Percentiles rank a stretch among this genome's conserved stretches.
phyloP scores from a whole-genome alignment of 2,329 filamentous ascomycete genomes.

The Calonectria hongkongensis region DNA sequence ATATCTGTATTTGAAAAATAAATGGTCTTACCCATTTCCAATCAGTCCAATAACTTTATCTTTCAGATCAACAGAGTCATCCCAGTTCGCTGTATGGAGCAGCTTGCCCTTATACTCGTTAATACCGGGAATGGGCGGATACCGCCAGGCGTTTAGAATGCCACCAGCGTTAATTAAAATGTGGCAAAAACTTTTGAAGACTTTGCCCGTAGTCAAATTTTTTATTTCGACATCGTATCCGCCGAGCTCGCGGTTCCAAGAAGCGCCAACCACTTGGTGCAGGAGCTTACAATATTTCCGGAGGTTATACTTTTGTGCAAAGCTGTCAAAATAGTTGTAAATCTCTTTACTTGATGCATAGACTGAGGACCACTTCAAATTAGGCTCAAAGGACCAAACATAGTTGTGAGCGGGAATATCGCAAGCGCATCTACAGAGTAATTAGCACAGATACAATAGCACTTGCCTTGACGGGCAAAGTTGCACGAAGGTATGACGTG shows the following conservation, averaged over 20 bases:
- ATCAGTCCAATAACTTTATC: slow-evolving; percentile 65
- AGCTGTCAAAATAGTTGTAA: slow-evolving; percentile 68
- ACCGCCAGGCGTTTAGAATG: slow-evolving; percentile 70
- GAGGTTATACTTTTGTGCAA: slow-evolving; percentile 71
- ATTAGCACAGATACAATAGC: no score
- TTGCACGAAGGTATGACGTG: no score
- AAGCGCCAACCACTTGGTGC: slow-evolving; percentile 65
- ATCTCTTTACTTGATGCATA: slow-evolving; percentile 75
- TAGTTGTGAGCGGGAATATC: slow-evolving; percentile 73
- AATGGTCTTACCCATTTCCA: slow-evolving; percentile 59
- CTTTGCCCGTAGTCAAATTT: slow-evolving; percentile 48
- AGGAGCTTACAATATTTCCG: slow-evolving; percentile 64
- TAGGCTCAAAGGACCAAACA: slow-evolving; percentile 68
- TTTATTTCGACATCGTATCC: slow-evolving; percentile 65
- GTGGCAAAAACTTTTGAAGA: slow-evolving; percentile 57
- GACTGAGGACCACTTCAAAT: slow-evolving; percentile 71
- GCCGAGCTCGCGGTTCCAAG: slow-evolving; percentile 66
- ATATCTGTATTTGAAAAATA: not conserved
- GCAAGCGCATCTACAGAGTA: slow-evolving; percentile 70
- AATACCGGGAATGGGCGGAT: slow-evolving; percentile 69
- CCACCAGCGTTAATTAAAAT: slow-evolving; percentile 69
- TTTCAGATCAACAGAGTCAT: slow-evolving; percentile 61
- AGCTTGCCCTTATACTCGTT: slow-evolving; percentile 68
- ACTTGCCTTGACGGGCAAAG: no score
- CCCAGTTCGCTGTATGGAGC: slow-evolving; percentile 73